Conservation (phyloP, 176 grass and related monocot genomes). For the Oryza australiensis region DNA sequence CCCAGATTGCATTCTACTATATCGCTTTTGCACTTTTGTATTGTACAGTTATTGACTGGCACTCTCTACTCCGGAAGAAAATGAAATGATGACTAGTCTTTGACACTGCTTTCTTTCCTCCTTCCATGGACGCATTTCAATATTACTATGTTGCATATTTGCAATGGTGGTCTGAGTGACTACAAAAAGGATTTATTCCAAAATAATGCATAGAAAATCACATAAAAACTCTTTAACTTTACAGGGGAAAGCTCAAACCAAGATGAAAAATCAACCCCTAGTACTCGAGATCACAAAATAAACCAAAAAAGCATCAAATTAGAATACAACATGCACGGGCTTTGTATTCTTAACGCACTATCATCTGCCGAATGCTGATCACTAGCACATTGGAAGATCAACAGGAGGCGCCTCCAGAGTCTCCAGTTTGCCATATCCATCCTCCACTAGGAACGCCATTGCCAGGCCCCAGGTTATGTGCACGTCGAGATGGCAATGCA, state of each 20-base stretch:
- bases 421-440: conserved; percentile 56
- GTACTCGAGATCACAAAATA: conserved; percentile 28
- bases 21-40: neutral
- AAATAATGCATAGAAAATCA: conserved; percentile 37
- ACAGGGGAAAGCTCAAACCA: conserved; percentile 28
- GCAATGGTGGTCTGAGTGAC: neutral
- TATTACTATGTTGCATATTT: neutral
- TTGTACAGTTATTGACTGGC: neutral
- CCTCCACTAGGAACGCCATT: conserved; percentile 76
- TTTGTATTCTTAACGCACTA: neutral
- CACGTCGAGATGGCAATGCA: conserved; percentile 91
- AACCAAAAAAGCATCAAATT: neutral
- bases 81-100: neutral
- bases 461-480: conserved; percentile 84
- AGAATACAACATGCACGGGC: conserved; percentile 24
- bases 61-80: neutral
- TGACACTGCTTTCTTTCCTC: neutral
- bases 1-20: neutral
- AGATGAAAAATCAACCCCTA: conserved; percentile 44
- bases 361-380: conserved; percentile 16
- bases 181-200: conserved; percentile 27
- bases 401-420: conserved; percentile 47
- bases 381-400: conserved; percentile 67
- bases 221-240: conserved; percentile 31
- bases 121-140: neutral